Evolutionary conservation across 257 asterid genomes (phyloP), one percentile per base, ranked within the genome.

Genomic region (Ajuga chamaepitys): DNA sequence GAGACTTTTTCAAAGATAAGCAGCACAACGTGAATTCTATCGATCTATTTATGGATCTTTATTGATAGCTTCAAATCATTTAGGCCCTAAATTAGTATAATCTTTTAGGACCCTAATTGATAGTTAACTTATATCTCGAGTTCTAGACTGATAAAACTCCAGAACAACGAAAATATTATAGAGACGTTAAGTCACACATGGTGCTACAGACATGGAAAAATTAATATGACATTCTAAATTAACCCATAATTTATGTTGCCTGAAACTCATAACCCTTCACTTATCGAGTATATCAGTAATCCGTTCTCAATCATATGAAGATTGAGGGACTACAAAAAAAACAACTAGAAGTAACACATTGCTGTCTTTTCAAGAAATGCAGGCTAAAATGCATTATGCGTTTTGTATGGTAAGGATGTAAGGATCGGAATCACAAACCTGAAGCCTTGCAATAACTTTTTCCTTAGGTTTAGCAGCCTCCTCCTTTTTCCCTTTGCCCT

Each of bases 361-460:
- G 21, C 46, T 14, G n/a, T 28, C 8, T 10, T 63, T 46, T 32
- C 18, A 3, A 40, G 14, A 52, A 50, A 3, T 9, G 28, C 25
- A 30, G 9, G 35, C 9, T 22, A n/a, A 56, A n/a, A 0, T 21
- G 9, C 14, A 11, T 51, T 21, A 48, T 26, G 32, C 2, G 44
- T 38, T 17, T 41, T 9, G 24, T 24, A 57, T 9, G 66, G 70
- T 64, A n/a, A 20, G 34, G 61, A 6, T 13, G 66, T 62, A 25
- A 61, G 57, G 56, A 68, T 52, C 54, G 62, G 66, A 71, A 56
- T 21, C 21, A 83, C 91, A 62, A 79, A 91, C 96, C 96, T 92
- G 97, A 76, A 93, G 97, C 66, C 97, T 80, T 47, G 91, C 89
- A 58, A 82, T 75, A 46, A 82, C 88, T 78, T 83, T 93, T 73